Conservation (phyloP, 73 alveolate species). For the Tetrahymena borealis region DNA sequence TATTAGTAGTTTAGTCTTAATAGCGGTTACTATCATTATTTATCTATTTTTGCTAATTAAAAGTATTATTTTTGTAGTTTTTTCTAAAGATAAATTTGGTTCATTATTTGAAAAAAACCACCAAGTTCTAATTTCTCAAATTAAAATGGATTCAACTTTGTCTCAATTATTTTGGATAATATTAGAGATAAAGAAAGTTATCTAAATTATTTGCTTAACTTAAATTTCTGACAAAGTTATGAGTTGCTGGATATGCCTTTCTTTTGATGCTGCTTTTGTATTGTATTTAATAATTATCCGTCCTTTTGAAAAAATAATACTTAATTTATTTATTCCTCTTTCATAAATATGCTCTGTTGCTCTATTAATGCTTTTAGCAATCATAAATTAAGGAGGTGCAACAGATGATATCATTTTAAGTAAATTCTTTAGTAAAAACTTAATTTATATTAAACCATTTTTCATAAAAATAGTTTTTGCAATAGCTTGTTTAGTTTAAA, state of each 20-base stretch:
- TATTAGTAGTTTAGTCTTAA: background rate
- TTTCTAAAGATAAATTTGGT: background rate
- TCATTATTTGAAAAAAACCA: background rate
- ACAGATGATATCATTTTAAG: background rate
- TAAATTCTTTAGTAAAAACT: background rate
- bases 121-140: background rate
- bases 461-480: background rate
- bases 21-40: background rate
- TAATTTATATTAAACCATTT: background rate
- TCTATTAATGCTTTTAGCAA: background rate
- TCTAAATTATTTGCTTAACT: background rate
- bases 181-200: background rate
- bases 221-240: background rate
- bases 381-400: background rate
- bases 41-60: background rate
- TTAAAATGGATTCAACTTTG: background rate
- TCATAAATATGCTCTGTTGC: background rate
- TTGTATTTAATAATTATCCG: background rate
- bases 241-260: background rate
- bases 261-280: background rate
- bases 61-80: background rate
- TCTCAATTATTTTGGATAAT: background rate
- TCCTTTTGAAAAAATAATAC: background rate
- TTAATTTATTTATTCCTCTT: background rate
- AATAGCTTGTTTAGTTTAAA: background rate